Conservation (phyloP, 75 land plant genomes). For the Adiantum capillusveneris region DNA sequence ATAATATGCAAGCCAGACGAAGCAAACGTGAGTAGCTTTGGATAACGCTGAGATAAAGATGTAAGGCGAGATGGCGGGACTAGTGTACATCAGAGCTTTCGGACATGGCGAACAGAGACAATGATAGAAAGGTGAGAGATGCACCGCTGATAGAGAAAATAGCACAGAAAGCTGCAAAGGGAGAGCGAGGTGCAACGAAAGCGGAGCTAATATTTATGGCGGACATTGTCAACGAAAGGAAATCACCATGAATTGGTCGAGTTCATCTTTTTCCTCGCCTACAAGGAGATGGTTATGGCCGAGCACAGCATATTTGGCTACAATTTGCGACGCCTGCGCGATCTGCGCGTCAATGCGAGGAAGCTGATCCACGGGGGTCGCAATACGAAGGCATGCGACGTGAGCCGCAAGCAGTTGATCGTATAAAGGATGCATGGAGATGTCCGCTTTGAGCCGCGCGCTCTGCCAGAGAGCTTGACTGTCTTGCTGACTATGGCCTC, state of each 20-base stretch:
- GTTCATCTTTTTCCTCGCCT: conserved; percentile 58
- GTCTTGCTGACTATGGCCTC: conserved; percentile 9
- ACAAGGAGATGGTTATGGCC: conserved; percentile 23
- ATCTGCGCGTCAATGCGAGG: conserved; percentile 90
- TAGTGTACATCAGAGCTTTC: no score
- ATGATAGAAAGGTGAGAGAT: no score
- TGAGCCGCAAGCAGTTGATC: conserved; percentile 77
- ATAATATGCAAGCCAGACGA: no score
- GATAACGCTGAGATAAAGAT: no score
- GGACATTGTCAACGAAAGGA: no score
- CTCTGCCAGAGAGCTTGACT: conserved; percentile 38
- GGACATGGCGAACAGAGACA: no score
- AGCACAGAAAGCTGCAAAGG: no score
- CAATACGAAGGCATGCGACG: conserved; percentile 80
- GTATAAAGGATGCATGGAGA: conserved; percentile 71
- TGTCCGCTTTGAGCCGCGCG: conserved; percentile 66
- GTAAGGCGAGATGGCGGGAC: no score
- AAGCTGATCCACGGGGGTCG: conserved; percentile 91
- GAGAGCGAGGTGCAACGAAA: neutral
- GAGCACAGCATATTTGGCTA: conserved; percentile 63
- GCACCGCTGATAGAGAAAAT: no score
- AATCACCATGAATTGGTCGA: conserved; percentile 83
- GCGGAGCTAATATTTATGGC: no score
- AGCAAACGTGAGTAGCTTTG: no score
- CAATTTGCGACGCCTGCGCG: conserved; percentile 56